Base-by-base conservation (phyloP, 768 basidiomycete species). In the Candolleomyces efflorescens region DNA sequence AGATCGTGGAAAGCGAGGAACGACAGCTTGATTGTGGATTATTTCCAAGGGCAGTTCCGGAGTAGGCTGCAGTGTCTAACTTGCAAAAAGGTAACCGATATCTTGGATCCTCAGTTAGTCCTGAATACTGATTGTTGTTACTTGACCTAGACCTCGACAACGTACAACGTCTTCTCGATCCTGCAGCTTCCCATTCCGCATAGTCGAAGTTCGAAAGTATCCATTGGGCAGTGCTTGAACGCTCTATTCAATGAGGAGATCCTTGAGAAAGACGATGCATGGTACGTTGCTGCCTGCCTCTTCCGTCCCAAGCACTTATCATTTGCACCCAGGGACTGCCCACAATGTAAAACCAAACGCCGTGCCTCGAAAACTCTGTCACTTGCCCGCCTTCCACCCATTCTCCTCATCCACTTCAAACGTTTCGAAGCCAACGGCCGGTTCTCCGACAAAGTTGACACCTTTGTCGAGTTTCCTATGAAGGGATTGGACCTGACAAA, bases 391-490 rank as follows among this genome's bases (percentile, higher is more conserved):
- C 80, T 98, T 11, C 96, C 96, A 0, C 95, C 96, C 0, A 86
- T 99, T 39, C 80, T 99, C 15, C 76, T 97, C 62, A 92, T 97
- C 62, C 92, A 95, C 65, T 79, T 97, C 41, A 97, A 97, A 68
- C 85, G 94, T 44, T 97, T 97, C 76, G 90, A 91, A 53, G 85
- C 87, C 63, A 90, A 92, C 62, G 94, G 94, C 1, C 86, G 85
- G 2, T 97, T 96, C 71, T 94, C 92, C 37, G 94, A 98, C 75
- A 98, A 98, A 76, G 85, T 98, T 54, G 95, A 98, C 71, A 97
- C 95, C 1, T 83, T 87, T 60, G 90, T 98, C 43, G 92, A 97
- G 60, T 99, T 92, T 73, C 96, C 96, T 5, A 71, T 82, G 62
- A 84, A 77, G 60, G 63, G 65, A 18, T 65, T 87, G 49, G 85